Evolutionary conservation across 1,284 basidiomycete genomes (phyloP).

Genomic region (Sanghuangporus baumii): DNA sequence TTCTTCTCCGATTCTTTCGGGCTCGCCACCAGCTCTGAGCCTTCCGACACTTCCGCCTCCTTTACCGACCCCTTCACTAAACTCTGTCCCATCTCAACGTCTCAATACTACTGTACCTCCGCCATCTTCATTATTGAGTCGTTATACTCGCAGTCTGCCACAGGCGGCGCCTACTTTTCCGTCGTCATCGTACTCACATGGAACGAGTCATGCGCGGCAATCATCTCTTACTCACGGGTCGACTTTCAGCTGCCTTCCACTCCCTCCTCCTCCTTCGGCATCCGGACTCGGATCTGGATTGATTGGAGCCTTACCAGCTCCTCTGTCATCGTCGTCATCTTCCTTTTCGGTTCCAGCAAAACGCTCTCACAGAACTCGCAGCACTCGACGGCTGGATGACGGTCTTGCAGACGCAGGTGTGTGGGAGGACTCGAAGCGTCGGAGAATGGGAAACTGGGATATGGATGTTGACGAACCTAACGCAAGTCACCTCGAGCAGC

Average conservation of each 20-base stretch:
- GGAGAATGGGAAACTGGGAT: conserved; percentile 7
- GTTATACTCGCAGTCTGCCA: neutral
- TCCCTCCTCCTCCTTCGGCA: conserved; percentile 15
- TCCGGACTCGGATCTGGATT: neutral
- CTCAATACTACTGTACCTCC: neutral
- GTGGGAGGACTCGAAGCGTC: conserved; percentile 9
- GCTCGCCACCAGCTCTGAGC: neutral
- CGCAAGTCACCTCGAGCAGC: neutral
- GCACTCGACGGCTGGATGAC: neutral
- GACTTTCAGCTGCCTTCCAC: conserved; percentile 9
- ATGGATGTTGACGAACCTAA: conserved; percentile 6
- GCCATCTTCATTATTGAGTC: neutral
- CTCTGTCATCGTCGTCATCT: neutral
- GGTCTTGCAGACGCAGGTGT: neutral
- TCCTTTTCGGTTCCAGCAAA: conserved; percentile 7
- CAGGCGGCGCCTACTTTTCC: neutral
- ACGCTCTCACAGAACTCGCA: conserved; percentile 1
- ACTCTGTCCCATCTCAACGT: neutral
- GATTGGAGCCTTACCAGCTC: neutral
- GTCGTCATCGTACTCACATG: neutral
- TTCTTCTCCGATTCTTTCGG: conserved; percentile 3
- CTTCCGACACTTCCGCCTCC: neutral
- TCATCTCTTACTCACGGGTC: neutral
- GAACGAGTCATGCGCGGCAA: neutral
- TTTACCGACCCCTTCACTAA: neutral